Conservation (phyloP, 306 rosid genomes). For the Vicia faba region DNA sequence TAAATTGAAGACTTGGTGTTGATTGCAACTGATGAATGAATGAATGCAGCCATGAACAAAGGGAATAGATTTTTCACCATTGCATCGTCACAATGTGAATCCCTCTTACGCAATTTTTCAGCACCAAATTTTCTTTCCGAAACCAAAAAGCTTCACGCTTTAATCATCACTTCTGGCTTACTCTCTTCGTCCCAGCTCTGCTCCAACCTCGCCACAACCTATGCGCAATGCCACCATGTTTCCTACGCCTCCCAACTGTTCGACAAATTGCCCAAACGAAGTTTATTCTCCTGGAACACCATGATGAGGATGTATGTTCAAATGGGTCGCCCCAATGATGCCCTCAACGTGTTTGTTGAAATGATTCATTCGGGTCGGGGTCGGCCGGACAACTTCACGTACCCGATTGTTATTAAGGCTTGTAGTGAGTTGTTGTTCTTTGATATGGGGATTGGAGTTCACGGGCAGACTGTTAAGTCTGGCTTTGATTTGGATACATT, state of each 20-base stretch:
- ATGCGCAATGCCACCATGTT: slow-evolving; percentile 57
- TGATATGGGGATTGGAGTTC: slow-evolving; percentile 60
- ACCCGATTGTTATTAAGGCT: slow-evolving; percentile 73
- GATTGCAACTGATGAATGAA: slow-evolving; percentile 23
- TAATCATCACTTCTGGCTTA: slow-evolving; percentile 50
- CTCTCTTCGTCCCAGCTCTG: slow-evolving; percentile 42
- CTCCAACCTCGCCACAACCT: slow-evolving; percentile 54
- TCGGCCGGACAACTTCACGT: slow-evolving; percentile 64
- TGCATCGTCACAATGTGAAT: slow-evolving; percentile 32
- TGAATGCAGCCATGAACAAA: slow-evolving; percentile 34
- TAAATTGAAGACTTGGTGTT: neutral
- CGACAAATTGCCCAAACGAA: slow-evolving; percentile 51
- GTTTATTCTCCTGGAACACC: slow-evolving; percentile 54
- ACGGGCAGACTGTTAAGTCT: slow-evolving; percentile 54
- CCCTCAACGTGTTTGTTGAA: slow-evolving; percentile 57
- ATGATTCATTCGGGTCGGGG: slow-evolving; percentile 52
- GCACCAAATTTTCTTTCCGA: slow-evolving; percentile 54
- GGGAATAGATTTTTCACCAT: slow-evolving; percentile 32
- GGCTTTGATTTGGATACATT: slow-evolving; percentile 55
- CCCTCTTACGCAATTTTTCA: slow-evolving; percentile 48
- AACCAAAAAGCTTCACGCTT: slow-evolving; percentile 69
- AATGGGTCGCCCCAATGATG: slow-evolving; percentile 48
- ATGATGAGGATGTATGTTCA: slow-evolving; percentile 59
- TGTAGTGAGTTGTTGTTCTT: slow-evolving; percentile 57
- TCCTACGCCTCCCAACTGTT: slow-evolving; percentile 68